Evolutionary conservation across 768 basidiomycete species (phyloP).

Genomic region (Royoungia palumana): DNA sequence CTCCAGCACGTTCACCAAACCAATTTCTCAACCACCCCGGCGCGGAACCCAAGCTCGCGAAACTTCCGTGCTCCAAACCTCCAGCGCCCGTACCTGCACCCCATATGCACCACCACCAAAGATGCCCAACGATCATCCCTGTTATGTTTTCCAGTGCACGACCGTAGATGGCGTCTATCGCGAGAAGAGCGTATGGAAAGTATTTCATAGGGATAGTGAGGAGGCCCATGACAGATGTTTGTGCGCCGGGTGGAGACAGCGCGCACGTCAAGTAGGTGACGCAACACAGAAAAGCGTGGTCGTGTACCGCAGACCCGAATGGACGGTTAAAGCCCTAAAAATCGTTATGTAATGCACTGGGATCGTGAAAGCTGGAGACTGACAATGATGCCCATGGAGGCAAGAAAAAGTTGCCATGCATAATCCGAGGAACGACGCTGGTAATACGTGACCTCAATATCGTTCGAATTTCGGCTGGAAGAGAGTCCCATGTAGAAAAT

Average conservation of each 20-base stretch:
- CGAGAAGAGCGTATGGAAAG: conserved; percentile 72
- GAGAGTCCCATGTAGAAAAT: background rate
- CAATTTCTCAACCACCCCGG: conserved; percentile 55
- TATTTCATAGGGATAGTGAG: conserved; percentile 69
- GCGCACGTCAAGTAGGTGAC: conserved; percentile 66
- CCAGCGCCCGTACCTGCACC: conserved; percentile 41
- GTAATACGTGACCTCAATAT: conserved; percentile 63
- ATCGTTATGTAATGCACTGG: background rate
- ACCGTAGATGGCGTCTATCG: conserved; percentile 63
- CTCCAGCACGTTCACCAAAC: conserved; percentile 41
- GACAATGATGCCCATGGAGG: conserved; percentile 58
- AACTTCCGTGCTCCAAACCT: conserved; percentile 35
- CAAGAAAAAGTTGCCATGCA: conserved; percentile 68
- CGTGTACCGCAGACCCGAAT: conserved; percentile 51
- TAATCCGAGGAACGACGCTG: conserved; percentile 63
- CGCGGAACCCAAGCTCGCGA: conserved; percentile 45
- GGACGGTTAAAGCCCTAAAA: conserved; percentile 58
- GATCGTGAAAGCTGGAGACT: conserved; percentile 22
- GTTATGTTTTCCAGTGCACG: conserved; percentile 61
- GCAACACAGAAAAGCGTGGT: conserved; percentile 61
- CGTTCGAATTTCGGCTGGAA: conserved; percentile 60
- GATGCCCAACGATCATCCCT: conserved; percentile 74
- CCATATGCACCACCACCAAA: conserved; percentile 78
- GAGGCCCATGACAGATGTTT: conserved; percentile 77
- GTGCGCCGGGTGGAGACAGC: conserved; percentile 61